Evolutionary conservation across 257 asterid genomes (phyloP).

Genomic region (Forsythia suspensa): DNA sequence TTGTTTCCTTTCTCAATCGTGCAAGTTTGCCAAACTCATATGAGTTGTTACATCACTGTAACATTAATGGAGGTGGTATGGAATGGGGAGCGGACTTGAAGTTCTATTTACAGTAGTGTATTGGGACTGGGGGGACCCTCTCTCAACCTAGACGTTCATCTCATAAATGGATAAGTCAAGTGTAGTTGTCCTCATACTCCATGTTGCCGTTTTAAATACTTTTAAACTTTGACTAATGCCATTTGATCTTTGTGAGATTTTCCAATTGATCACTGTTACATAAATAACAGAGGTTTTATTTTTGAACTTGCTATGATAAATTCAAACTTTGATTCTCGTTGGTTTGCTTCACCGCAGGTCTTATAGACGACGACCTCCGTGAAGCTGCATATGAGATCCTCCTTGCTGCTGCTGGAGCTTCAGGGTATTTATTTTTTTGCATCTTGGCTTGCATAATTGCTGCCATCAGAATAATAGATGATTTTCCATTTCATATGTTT

Average conservation of each 20-base stretch:
- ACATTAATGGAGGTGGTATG: not conserved
- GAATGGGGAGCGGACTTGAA: not conserved
- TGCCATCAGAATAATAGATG: slow-evolving; percentile 17
- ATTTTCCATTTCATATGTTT: slow-evolving; percentile 20
- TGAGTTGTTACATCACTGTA: not conserved
- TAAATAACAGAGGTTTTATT: not conserved
- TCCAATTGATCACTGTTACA: not conserved
- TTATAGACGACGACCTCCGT: slow-evolving; percentile 86
- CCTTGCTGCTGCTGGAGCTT: slow-evolving; percentile 98
- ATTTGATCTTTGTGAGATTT: not conserved
- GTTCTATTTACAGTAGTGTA: not conserved
- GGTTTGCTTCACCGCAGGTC: slow-evolving; percentile 46
- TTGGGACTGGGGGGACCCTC: not conserved
- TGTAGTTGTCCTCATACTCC: not conserved
- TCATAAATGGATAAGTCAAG: not conserved
- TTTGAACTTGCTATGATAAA: not conserved
- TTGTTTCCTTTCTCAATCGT: not conserved
- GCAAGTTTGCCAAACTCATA: not conserved
- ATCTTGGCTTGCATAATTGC: slow-evolving; percentile 9
- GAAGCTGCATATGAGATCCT: slow-evolving; percentile 96
- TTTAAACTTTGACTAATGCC: not conserved
- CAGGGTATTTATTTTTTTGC: slow-evolving; percentile 60
- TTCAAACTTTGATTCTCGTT: not conserved
- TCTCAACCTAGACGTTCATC: not conserved
- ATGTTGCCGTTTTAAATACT: not conserved